These are phyloP conservation scores for Conoideocrella luteorostrata DNA, from an alignment of 2,329 filamentous ascomycete genomes.

Conservation along the genomic window DNA sequence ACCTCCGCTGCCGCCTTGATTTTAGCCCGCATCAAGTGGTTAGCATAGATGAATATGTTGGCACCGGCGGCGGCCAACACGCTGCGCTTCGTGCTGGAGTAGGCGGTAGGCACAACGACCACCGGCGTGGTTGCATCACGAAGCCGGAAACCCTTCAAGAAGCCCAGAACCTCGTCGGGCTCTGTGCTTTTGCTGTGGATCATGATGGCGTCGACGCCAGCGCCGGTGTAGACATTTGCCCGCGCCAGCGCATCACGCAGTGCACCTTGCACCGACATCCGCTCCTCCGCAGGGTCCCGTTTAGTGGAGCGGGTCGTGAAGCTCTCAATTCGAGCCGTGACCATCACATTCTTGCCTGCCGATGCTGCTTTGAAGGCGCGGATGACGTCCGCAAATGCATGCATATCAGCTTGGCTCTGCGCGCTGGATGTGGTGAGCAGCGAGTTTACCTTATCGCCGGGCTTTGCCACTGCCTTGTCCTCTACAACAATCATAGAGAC, in stretches of 20 bases:
- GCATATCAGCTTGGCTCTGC: conserved; percentile 7
- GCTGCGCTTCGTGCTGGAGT: conserved; percentile 1
- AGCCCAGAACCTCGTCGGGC: conserved; percentile 6
- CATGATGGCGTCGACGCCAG: conserved; percentile 9
- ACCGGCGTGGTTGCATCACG: neutral
- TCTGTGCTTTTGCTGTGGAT: conserved; percentile 11
- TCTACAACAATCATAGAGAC: conserved; percentile 8
- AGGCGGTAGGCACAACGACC: conserved; percentile 9
- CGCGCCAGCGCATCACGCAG: conserved; percentile 3
- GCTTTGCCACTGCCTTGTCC: conserved; percentile 1
- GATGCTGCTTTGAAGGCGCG: conserved; percentile 1
- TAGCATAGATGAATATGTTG: conserved; percentile 10
- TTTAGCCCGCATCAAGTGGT: conserved; percentile 9
- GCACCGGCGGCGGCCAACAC: conserved; percentile 1
- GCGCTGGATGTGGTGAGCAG: neutral
- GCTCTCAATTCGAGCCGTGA: conserved; percentile 7
- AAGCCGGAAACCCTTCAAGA: conserved; percentile 2
- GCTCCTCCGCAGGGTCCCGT: neutral
- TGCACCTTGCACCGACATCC: neutral
- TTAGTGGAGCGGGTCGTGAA: neutral
- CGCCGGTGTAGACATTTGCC: neutral
- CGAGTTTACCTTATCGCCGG: conserved; percentile 7
- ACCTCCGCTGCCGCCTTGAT: too few species aligned
- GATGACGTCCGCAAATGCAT: conserved; percentile 2
- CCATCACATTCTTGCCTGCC: neutral